Conservation (phyloP, 2,329 filamentous ascomycete species). For the Fusarium brachygibbosum region DNA sequence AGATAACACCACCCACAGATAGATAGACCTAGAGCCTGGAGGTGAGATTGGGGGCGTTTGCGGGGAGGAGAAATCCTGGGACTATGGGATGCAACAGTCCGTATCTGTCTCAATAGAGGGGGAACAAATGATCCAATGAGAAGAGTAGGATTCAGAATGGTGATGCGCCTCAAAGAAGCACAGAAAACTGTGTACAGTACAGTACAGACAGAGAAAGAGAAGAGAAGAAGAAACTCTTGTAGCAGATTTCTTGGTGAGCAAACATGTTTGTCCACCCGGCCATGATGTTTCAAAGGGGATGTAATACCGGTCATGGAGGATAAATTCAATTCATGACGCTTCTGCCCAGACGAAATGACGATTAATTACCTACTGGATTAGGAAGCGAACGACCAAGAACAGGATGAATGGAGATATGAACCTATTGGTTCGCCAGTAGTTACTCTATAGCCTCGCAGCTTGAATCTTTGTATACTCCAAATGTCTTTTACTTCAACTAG, state of each 20-base stretch:
- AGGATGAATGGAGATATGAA: slow-evolving; percentile 32
- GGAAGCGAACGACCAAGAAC: slow-evolving; percentile 36
- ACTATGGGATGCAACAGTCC: slow-evolving; percentile 33
- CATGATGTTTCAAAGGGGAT: neutral
- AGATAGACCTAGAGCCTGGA: slow-evolving; percentile 11
- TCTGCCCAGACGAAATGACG: slow-evolving; percentile 20
- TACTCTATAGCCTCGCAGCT: slow-evolving; percentile 11
- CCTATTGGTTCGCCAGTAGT: slow-evolving; percentile 29
- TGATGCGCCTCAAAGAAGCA: slow-evolving; percentile 30
- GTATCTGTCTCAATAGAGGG: slow-evolving; percentile 30
- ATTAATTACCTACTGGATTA: slow-evolving; percentile 27
- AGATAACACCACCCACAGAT: slow-evolving; percentile 26
- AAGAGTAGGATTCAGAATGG: slow-evolving; percentile 15
- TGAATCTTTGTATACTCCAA: too few relatives aligned
- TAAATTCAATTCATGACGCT: slow-evolving; percentile 24
- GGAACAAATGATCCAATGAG: slow-evolving; percentile 17
- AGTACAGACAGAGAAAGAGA: neutral
- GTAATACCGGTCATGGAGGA: too few relatives aligned
- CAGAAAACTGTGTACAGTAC: slow-evolving; percentile 18
- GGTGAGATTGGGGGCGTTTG: slow-evolving; percentile 41
- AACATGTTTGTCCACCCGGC: neutral
- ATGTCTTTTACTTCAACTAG: neutral
- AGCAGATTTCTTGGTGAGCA: neutral
- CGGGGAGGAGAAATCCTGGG: slow-evolving; percentile 28
- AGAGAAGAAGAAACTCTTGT: neutral